Conservation (phyloP, 805 yeast genomes). For the Starmerella bacillaris region DNA sequence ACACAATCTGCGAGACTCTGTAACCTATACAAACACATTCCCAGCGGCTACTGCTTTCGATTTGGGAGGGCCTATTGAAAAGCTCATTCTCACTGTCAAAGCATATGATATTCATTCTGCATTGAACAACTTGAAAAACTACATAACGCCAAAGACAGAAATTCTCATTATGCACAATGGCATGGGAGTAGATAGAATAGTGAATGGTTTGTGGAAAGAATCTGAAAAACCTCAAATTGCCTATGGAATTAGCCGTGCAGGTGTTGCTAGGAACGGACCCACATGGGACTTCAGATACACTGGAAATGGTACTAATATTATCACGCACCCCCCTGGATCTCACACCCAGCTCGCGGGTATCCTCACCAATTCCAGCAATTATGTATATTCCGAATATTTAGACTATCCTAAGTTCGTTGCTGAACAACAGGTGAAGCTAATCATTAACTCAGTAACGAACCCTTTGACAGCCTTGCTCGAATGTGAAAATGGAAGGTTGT, state of each 20-base stretch:
- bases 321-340: background rate
- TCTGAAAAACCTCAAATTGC: constrained; percentile 37
- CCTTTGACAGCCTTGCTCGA: constrained; percentile 64
- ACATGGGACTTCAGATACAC: constrained; percentile 42
- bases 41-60: constrained; percentile 11
- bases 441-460: constrained; percentile 69
- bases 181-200: constrained; percentile 46
- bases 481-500: constrained; percentile 60
- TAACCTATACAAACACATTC: constrained; percentile 17
- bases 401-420: constrained; percentile 31
- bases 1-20: constrained; percentile 23
- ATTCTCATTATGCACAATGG: constrained; percentile 70
- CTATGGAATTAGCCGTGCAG: constrained; percentile 73
- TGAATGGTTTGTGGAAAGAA: constrained; percentile 35
- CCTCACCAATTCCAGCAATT: constrained; percentile 1
- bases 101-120: constrained; percentile 57
- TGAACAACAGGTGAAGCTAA: constrained; percentile 56
- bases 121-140: constrained; percentile 33
- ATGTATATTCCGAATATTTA: constrained; percentile 11
- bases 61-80: constrained; percentile 25
- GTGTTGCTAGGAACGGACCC: constrained; percentile 38
- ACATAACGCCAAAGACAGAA: constrained; percentile 34
- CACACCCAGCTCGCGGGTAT: background rate
- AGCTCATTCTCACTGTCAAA: constrained; percentile 62
- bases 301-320: constrained; percentile 34